Conservation (phyloP, 306 rosid species). For the Vicia sativa region DNA sequence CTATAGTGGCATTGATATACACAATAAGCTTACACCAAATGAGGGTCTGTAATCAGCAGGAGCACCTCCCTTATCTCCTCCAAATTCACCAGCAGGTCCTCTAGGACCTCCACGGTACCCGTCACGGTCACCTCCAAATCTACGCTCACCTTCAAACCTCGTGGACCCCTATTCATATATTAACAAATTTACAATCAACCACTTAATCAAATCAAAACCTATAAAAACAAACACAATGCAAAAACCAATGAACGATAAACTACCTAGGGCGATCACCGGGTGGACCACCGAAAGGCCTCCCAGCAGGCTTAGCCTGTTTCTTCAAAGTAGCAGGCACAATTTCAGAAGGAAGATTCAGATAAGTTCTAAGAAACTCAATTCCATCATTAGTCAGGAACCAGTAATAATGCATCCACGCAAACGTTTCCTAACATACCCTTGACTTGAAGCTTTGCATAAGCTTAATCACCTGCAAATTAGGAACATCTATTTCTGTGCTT, state of each 20-base stretch:
- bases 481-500: slow-evolving; percentile 88
- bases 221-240: not conserved
- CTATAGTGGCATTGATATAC: not conserved
- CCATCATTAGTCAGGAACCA: slow-evolving; percentile 93
- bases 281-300: slow-evolving; percentile 78
- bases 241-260: too few relatives aligned
- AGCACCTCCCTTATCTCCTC: slow-evolving; percentile 82
- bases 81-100: slow-evolving; percentile 69
- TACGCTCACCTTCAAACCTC: slow-evolving; percentile 63
- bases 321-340: slow-evolving; percentile 89
- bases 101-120: slow-evolving; percentile 83
- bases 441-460: slow-evolving; percentile 94
- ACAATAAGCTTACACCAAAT: slow-evolving; percentile 51
- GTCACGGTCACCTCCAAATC: slow-evolving; percentile 84
- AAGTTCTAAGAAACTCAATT: slow-evolving; percentile 76
- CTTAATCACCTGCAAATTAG: slow-evolving; percentile 87
- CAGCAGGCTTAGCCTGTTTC: slow-evolving; percentile 70
- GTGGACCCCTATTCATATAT: slow-evolving; percentile 58
- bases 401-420: slow-evolving; percentile 94
- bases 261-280: slow-evolving; percentile 84
- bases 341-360: slow-evolving; percentile 86
- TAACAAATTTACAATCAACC: not conserved
- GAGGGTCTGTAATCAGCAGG: slow-evolving; percentile 78
- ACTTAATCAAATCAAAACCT: not conserved
- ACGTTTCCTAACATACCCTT: slow-evolving; percentile 79